Conservation (phyloP, 2,329 filamentous ascomycete genomes). For the Verticillium dahliae region DNA sequence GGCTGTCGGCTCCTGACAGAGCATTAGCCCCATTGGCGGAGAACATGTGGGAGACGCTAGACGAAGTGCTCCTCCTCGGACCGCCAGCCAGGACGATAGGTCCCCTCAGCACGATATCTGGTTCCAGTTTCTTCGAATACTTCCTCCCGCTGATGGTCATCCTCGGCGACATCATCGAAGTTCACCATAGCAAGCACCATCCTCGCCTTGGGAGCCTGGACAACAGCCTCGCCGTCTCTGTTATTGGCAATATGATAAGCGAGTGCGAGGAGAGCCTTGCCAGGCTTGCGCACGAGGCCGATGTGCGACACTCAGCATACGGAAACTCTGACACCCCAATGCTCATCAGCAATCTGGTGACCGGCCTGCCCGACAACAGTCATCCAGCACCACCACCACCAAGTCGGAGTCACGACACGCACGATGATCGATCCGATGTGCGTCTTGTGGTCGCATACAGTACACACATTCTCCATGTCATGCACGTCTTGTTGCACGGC, state of each 20-base stretch:
- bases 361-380: conserved; percentile 3
- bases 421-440: conserved; percentile 21
- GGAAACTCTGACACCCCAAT: background rate
- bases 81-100: conserved; percentile 28
- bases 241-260: conserved; percentile 27
- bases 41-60: conserved; percentile 30
- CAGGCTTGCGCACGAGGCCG: conserved; percentile 17
- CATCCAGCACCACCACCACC: background rate
- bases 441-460: conserved; percentile 38
- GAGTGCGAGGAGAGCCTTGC: conserved; percentile 31
- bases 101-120: conserved; percentile 29
- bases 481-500: conserved; percentile 39
- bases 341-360: conserved; percentile 15
- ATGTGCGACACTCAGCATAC: conserved; percentile 1
- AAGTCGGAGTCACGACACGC: conserved; percentile 8
- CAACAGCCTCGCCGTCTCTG: conserved; percentile 23
- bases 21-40: conserved; percentile 30
- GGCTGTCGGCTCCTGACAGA: background rate
- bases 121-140: conserved; percentile 40
- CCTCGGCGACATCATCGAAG: conserved; percentile 40
- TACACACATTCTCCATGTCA: conserved; percentile 38
- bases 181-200: conserved; percentile 36
- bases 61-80: conserved; percentile 19
- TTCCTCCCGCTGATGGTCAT: conserved; percentile 41
- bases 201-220: conserved; percentile 31